phyloP scores from a whole-genome alignment of 306 rosid genomes.

The Dryas drummondii region DNA sequence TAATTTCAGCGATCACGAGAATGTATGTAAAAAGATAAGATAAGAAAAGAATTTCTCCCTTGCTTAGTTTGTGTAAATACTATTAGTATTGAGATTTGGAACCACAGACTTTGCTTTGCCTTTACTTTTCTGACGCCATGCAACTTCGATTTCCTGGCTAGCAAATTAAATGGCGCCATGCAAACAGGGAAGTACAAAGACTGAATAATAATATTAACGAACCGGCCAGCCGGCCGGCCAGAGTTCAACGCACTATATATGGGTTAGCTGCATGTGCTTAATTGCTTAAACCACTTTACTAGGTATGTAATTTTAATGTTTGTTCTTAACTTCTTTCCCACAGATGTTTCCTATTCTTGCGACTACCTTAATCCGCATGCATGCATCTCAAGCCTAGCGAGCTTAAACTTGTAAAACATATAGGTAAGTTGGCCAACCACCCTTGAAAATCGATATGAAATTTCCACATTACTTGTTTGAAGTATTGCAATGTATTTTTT shows the following conservation, averaged over 20 bases:
- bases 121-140: slow-evolving; percentile 11
- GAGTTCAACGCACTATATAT: background rate
- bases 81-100: slow-evolving; percentile 9
- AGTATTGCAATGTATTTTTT: no score
- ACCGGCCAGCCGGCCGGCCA: no score
- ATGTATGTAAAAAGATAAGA: background rate
- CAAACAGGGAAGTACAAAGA: background rate
- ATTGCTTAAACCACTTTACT: background rate
- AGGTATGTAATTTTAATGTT: background rate
- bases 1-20: slow-evolving; percentile 28
- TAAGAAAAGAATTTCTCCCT: slow-evolving; percentile 11
- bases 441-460: no score
- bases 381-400: no score
- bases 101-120: background rate
- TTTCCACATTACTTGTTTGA: no score
- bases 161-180: background rate
- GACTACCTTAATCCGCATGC: no score
- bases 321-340: no score
- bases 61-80: background rate
- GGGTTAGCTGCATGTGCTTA: background rate
- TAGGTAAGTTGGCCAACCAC: no score
- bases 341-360: no score
- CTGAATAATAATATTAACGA: no score
- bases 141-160: background rate
- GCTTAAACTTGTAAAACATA: no score